Evolutionary conservation across 2,329 filamentous ascomycete genomes (phyloP).

Genomic region (Aspergillus fijiensis): DNA sequence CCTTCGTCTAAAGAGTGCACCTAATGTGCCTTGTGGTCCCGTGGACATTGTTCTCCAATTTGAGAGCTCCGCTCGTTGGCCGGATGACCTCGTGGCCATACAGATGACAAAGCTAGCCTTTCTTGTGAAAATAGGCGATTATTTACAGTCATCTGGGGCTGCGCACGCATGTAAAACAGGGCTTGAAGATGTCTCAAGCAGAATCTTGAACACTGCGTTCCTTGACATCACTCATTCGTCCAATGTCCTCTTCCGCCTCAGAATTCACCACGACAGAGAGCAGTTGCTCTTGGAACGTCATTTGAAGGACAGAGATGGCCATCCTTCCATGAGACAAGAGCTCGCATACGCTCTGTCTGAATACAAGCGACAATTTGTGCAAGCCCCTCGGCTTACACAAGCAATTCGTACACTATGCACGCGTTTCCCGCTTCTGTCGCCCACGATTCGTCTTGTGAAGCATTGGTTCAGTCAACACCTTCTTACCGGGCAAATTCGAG

Average conservation of each 20-base stretch:
- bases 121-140: conserved; percentile 67
- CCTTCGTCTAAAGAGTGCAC: conserved; percentile 28
- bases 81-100: conserved; percentile 84
- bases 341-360: conserved; percentile 67
- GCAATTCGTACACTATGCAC: conserved; percentile 78
- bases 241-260: conserved; percentile 74
- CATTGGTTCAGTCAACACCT: conserved; percentile 86
- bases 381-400: conserved; percentile 76
- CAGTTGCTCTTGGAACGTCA: conserved; percentile 75
- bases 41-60: conserved; percentile 86
- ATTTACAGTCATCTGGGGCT: conserved; percentile 64
- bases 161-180: conserved; percentile 69
- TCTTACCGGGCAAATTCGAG: conserved; percentile 70
- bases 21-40: conserved; percentile 43
- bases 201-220: conserved; percentile 74
- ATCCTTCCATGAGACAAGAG: conserved; percentile 65
- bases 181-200: conserved; percentile 70
- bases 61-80: conserved; percentile 90
- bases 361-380: conserved; percentile 70
- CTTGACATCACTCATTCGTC: conserved; percentile 75
- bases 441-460: conserved; percentile 80
- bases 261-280: conserved; percentile 87
- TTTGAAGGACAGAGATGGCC: conserved; percentile 69
- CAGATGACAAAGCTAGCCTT: conserved; percentile 94
- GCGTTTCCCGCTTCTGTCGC: conserved; percentile 74